Percentiles rank a stretch among this genome's conserved stretches.
Conservation (phyloP, 2,329 filamentous ascomycete species). For the Leptosphaerulina australis region DNA sequence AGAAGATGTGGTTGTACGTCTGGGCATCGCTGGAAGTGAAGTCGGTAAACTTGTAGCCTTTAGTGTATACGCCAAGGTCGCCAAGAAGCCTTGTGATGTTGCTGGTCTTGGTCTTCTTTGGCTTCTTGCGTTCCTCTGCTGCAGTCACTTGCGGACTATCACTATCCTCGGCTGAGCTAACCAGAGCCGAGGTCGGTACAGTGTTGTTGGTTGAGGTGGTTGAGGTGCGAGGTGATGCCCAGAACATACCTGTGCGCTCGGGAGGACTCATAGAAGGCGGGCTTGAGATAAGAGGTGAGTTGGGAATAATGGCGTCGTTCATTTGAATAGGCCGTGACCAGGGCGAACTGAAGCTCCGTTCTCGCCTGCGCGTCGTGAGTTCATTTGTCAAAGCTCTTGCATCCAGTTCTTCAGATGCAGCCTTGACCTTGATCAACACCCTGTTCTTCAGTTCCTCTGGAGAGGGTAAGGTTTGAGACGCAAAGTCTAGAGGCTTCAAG, state of each 20-base stretch:
- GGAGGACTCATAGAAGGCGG: conserved; percentile 60
- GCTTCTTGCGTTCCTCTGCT: conserved; percentile 63
- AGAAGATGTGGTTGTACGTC: conserved; percentile 92
- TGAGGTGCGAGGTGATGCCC: conserved; percentile 60
- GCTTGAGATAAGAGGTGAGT: conserved; percentile 58
- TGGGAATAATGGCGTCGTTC: conserved; percentile 62
- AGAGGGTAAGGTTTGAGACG: conserved; percentile 73
- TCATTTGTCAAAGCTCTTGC: conserved; percentile 46
- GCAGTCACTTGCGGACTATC: conserved; percentile 67
- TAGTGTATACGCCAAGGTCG: conserved; percentile 80
- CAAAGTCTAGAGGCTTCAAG: conserved; percentile 72
- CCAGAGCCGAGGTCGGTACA: conserved; percentile 59
- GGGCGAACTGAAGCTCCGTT: conserved; percentile 78
- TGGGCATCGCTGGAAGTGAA: conserved; percentile 81
- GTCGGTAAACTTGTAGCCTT: conserved; percentile 80
- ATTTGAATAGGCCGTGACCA: conserved; percentile 67
- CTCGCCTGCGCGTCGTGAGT: conserved; percentile 46
- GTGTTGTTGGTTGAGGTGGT: conserved; percentile 63
- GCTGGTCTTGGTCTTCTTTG: conserved; percentile 68
- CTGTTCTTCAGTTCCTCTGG: conserved; percentile 83
- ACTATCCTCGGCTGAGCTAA: conserved; percentile 75
- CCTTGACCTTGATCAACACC: conserved; percentile 94
- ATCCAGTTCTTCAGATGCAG: conserved; percentile 59
- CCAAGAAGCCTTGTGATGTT: conserved; percentile 86
- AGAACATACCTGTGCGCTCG: conserved; percentile 54